A percentile compares a stretch with the other conserved stretches of the same genome.
Conservation (phyloP, 1,139 yeast species). For the Nakaseomyces delphensis region DNA sequence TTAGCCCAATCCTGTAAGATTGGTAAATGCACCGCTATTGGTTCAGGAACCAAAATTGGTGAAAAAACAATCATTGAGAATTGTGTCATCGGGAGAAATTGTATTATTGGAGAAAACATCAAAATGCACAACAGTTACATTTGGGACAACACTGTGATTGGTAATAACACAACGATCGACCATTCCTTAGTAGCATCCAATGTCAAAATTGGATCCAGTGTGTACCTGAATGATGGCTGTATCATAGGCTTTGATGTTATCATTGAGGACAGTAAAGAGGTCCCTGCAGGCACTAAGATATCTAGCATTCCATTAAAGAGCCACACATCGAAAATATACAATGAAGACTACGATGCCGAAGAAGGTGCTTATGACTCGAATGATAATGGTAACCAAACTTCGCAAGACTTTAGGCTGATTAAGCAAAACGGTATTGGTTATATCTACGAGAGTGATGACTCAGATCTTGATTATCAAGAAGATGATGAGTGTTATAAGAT, state of each 20-base stretch:
- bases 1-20: conserved; percentile 88
- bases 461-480: conserved; percentile 24
- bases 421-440: conserved; percentile 56
- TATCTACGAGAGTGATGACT: conserved; percentile 44
- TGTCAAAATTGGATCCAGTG: conserved; percentile 46
- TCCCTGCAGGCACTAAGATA: conserved; percentile 46
- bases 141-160: conserved; percentile 75
- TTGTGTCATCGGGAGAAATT: conserved; percentile 77
- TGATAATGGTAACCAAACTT: conserved; percentile 19
- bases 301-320: conserved; percentile 38
- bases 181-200: conserved; percentile 63
- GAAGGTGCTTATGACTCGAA: conserved; percentile 24
- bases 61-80: conserved; percentile 45
- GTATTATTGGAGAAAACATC: conserved; percentile 75
- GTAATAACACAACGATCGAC: conserved; percentile 49
- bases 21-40: conserved; percentile 70
- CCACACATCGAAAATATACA: conserved; percentile 14
- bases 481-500: conserved; percentile 24
- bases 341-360: conserved; percentile 25
- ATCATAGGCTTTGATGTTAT: conserved; percentile 70
- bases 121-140: conserved; percentile 63
- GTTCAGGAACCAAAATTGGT: conserved; percentile 60
- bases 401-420: conserved; percentile 37
- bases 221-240: conserved; percentile 53
- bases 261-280: conserved; percentile 44